Evolutionary conservation across 768 basidiomycete species (phyloP), one percentile per base, ranked within the genome.

Genomic region (Boletus sp.): DNA sequence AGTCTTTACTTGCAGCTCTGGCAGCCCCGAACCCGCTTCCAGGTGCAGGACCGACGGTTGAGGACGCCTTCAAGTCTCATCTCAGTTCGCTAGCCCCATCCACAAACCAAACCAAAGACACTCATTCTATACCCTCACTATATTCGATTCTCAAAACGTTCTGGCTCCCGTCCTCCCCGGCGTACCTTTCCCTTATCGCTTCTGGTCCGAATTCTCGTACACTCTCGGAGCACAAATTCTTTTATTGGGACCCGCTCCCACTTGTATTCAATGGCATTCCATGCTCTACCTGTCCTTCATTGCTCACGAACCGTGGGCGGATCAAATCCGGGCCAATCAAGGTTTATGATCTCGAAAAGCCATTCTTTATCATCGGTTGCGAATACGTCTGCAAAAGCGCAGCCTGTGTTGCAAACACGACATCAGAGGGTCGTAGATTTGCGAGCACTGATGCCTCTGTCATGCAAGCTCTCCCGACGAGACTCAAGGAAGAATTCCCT

Each of bases 191-290:
- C 0, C 75, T 90, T 37, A 90, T 88, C 10, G 86, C 87, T 25
- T 88, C 87, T 2, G 69, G 69, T n/a, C 79, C 86, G 1, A 82
- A 83, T 10, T 76, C 84, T 11, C 83, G 87, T 37, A 86, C 82
- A 0, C 83, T 85, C 2, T 84, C 85, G 7, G 83, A 88, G 50
- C 85, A 90, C 58, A 82, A 81, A 4, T 92, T 92, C 70, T 73
- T 92, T n/a, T 92, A 88, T 61, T 92, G 90, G 90, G 90, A 92
- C 56, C 90, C 90, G 0, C 83, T 85, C 46, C 87, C 89, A 1
- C 81, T 92, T 44, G 83, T 90, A 9, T 88, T 91, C 74, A 88
- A 90, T 55, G 90, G 90, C 4, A 87, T 92, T 41, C 76, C 82
- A 1, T 92, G 90, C 60, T 87, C 88, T 0, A 75, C 64, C 40